Base-by-base conservation (phyloP, 2,329 filamentous ascomycete species). In the Epichloe bromicola region DNA sequence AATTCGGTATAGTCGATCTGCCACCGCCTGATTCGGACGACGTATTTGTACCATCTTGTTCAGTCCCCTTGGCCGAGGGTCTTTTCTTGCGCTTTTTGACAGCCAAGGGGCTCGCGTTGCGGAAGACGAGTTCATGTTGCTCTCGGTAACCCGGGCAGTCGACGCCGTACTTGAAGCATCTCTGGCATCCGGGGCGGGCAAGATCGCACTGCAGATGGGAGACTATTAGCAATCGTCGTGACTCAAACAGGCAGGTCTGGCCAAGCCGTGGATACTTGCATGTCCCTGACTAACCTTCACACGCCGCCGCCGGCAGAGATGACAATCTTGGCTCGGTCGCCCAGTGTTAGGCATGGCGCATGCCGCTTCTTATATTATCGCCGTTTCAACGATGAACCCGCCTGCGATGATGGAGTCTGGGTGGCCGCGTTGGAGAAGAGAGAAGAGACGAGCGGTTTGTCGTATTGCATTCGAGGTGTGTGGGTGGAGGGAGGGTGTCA, bases 151-250 rank as follows among this genome's bases (percentile, higher is more conserved):
- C 68, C 1, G 68, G 68, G 19, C 68, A 70, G 17, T 62, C 59
- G 34, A 58, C 59, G 42, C 68, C 68, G 54, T 70, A 70, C 52
- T 70, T 70, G 60, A 63, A 60, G 55, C 68, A 70, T 58, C 68
- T 60, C 49, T 66, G 63, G 50, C 68, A 70, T 6, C 60, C 59
- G 4, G 68, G 68, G n/a, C 65, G 65, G 15, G 47, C 62, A 15
- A 71, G 65, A 53, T 70, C 68, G 51, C 68, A 70, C 68, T 70
- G 48, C n/a, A 26, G 36, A 30, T 30, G 30, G 8, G 4, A 30
- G 2, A 30, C 10, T 30, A 30, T 30, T 4, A 30, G 30, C 30
- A 30, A 30, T 10, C 30, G 30, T 11, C 30, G 8, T 30, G 30
- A 30, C 30, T 30, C 30, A 4, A 30, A 30, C 8, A 30, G 26